Evolutionary conservation across 495 filamentous ascomycete genomes (phyloP).

Genomic region (Penicillium coffeae): DNA sequence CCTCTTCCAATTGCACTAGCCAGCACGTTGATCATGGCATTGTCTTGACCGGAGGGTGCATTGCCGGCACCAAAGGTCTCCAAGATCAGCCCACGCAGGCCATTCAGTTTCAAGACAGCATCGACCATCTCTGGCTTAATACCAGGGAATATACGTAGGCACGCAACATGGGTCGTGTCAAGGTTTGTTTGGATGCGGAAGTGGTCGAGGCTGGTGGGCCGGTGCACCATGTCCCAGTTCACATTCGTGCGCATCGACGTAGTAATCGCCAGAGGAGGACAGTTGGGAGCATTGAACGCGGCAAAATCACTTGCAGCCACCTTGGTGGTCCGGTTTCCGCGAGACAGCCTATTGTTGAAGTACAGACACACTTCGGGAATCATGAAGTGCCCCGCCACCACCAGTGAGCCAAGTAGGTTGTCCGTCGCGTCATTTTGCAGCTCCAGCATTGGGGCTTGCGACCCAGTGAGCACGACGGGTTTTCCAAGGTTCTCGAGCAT

Average conservation of each 20-base stretch:
- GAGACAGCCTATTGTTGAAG: slow-evolving; percentile 90
- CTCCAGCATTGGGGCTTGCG: slow-evolving; percentile 88
- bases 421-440: slow-evolving; percentile 95
- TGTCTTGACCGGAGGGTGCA: slow-evolving; percentile 80
- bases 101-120: slow-evolving; percentile 73
- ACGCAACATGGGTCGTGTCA: slow-evolving; percentile 86
- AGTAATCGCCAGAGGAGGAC: slow-evolving; percentile 72
- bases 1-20: slow-evolving; percentile 71
- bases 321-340: slow-evolving; percentile 88
- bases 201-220: slow-evolving; percentile 66
- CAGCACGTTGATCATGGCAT: slow-evolving; percentile 76
- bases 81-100: slow-evolving; percentile 77
- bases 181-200: slow-evolving; percentile 76
- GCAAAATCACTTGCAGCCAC: slow-evolving; percentile 80
- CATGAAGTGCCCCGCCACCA: slow-evolving; percentile 93
- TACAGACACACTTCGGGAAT: slow-evolving; percentile 95
- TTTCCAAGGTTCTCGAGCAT: slow-evolving; percentile 93
- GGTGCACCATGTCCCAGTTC: slow-evolving; percentile 75
- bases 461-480: slow-evolving; percentile 85
- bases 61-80: slow-evolving; percentile 97
- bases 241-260: slow-evolving; percentile 78
- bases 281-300: slow-evolving; percentile 86
- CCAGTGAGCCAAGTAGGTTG: slow-evolving; percentile 86
- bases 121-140: slow-evolving; percentile 95
- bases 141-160: slow-evolving; percentile 90